A percentile compares a stretch with the other conserved stretches of the same genome.
Evolutionary conservation across 148 eudicot genomes (phyloP).

Genomic region (Silene latifolia): DNA sequence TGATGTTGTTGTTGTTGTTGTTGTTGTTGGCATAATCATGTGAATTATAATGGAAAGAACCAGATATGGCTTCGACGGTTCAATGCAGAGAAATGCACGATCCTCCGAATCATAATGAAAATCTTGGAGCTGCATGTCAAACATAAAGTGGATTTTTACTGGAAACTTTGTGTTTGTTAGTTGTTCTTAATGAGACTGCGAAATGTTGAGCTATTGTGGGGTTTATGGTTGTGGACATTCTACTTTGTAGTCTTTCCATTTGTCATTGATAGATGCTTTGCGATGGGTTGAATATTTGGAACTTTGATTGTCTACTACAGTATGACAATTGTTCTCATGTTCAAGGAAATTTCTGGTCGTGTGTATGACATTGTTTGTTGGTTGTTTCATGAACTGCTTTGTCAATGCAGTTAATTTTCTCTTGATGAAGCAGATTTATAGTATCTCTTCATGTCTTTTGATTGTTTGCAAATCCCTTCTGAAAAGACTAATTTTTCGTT

Average conservation of each 20-base stretch:
- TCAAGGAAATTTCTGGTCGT: not conserved
- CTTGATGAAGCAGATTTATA: too few species aligned
- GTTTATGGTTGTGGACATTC: not conserved
- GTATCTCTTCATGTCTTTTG: not conserved
- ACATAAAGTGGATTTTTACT: too few species aligned
- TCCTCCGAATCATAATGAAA: too few species aligned
- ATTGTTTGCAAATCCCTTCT: slow-evolving; percentile 47
- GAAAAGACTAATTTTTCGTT: not conserved
- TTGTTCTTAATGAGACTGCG: too few species aligned
- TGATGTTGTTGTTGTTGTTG: too few species aligned
- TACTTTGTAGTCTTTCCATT: not conserved
- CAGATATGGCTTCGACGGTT: too few species aligned
- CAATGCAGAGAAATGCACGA: too few species aligned
- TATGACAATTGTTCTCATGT: not conserved
- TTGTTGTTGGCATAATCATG: too few species aligned
- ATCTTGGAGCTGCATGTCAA: too few species aligned
- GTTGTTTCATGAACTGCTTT: not conserved
- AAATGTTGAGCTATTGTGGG: too few species aligned
- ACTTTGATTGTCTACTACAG: not conserved
- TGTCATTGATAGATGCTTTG: not conserved
- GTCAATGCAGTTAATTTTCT: not conserved
- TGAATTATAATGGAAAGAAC: too few species aligned
- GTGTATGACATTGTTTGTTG: not conserved
- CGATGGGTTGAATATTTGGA: not conserved
- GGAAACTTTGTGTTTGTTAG: too few species aligned